Evolutionary conservation across 345 rosid genomes (phyloP).

Genomic region (Turritis glabra): DNA sequence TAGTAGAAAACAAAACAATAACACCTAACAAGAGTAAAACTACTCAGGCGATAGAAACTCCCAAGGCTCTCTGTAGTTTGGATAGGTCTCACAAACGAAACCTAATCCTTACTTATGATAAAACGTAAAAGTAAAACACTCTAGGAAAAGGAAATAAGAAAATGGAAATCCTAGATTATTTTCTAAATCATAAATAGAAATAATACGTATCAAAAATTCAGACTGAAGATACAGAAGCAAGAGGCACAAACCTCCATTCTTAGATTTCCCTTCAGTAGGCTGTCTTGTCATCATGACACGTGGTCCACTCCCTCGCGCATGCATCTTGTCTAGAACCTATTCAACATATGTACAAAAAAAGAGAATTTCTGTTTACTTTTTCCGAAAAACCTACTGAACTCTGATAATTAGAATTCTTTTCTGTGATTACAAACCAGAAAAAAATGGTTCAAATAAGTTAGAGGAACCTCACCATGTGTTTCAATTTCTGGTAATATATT

Average conservation of each 20-base stretch:
- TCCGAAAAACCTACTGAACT: neutral
- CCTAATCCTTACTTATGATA: neutral
- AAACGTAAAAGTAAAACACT: neutral
- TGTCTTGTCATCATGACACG: slow-evolving; percentile 90
- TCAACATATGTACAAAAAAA: neutral
- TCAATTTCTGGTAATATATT: slow-evolving; percentile 93
- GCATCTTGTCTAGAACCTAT: slow-evolving; percentile 91
- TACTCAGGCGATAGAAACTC: too few species aligned
- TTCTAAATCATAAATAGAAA: neutral
- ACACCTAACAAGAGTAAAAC: neutral
- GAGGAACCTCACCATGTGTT: slow-evolving; percentile 79
- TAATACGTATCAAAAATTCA: neutral
- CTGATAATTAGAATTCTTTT: neutral
- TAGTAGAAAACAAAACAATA: neutral
- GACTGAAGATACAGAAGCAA: slow-evolving; percentile 11
- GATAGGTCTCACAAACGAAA: neutral
- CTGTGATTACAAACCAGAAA: neutral
- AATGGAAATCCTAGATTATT: neutral
- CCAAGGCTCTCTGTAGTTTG: neutral
- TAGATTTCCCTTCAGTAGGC: slow-evolving; percentile 97
- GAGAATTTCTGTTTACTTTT: neutral
- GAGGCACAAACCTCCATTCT: slow-evolving; percentile 75
- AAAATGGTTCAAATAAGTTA: neutral
- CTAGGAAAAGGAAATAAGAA: neutral
- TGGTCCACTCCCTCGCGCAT: slow-evolving; percentile 95